Percentiles rank a stretch among this genome's conserved stretches.
Conservation (phyloP, 371 early-diverging fungal species). For the Mucor sp. region DNA sequence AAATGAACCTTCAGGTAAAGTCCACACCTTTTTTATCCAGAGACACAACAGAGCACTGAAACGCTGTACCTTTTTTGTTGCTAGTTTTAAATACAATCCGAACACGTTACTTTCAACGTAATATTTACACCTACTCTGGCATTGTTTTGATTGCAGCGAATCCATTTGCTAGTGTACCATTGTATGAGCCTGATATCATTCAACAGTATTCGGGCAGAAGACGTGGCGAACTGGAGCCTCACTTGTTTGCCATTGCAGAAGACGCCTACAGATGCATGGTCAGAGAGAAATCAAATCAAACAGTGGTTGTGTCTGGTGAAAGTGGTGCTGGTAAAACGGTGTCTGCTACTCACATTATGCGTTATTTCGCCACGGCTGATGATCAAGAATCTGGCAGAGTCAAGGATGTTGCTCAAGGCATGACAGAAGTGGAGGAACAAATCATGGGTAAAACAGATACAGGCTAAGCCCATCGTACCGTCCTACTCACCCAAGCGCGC, state of each 20-base stretch:
- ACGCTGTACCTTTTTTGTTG: not conserved
- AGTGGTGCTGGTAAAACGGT: slow-evolving; percentile 96
- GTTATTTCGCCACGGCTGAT: slow-evolving; percentile 95
- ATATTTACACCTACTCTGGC: slow-evolving; percentile 99
- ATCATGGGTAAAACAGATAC: slow-evolving; percentile 57
- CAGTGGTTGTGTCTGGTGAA: slow-evolving; percentile 99
- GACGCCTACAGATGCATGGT: slow-evolving; percentile 97
- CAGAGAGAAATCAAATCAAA: slow-evolving; percentile 90
- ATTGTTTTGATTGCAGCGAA: slow-evolving; percentile 98
- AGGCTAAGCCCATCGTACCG: not conserved
- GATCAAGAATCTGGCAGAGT: slow-evolving; percentile 57
- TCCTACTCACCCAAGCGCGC: not conserved
- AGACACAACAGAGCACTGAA: not conserved
- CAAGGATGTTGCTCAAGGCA: slow-evolving; percentile 44
- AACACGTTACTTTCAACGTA: slow-evolving; percentile 84
- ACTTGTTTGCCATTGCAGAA: slow-evolving; percentile 98
- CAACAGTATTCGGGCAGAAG: slow-evolving; percentile 92
- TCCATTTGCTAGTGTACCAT: slow-evolving; percentile 90
- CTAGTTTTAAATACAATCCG: slow-evolving; percentile 87
- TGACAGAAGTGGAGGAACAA: slow-evolving; percentile 84
- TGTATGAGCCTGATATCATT: slow-evolving; percentile 90
- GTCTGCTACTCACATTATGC: slow-evolving; percentile 96
- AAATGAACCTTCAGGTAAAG: slow-evolving; percentile 85
- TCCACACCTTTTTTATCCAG: too few species aligned
- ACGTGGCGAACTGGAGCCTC: slow-evolving; percentile 96